Conservation (phyloP, 805 yeast genomes). For the Candida nemodendra region DNA sequence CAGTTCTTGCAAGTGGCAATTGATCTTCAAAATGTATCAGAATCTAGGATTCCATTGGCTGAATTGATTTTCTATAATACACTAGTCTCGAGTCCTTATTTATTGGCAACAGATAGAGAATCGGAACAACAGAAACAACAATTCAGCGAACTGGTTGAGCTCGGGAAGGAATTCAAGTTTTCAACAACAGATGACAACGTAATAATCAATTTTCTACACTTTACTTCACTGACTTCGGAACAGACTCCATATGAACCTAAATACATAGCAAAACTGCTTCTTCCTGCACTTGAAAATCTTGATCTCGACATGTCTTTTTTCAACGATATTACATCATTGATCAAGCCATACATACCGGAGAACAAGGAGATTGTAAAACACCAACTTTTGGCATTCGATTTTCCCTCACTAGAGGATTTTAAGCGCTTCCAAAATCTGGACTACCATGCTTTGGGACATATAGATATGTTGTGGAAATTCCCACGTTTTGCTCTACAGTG, state of each 20-base stretch:
- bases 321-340: conserved; percentile 32
- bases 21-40: conserved; percentile 46
- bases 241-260: conserved; percentile 51
- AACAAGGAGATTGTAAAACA: conserved; percentile 25
- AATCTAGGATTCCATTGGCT: conserved; percentile 54
- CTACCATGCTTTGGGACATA: conserved; percentile 40
- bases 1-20: conserved; percentile 56
- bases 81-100: conserved; percentile 62
- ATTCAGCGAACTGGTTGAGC: conserved; percentile 45
- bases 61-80: conserved; percentile 67
- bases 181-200: conserved; percentile 4
- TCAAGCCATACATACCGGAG: conserved; percentile 15
- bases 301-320: conserved; percentile 43
- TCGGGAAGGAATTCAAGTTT: conserved; percentile 35
- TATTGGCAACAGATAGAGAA: conserved; percentile 24
- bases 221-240: conserved; percentile 36
- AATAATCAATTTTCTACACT: conserved; percentile 29
- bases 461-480: conserved; percentile 66
- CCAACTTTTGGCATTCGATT: conserved; percentile 22
- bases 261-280: conserved; percentile 46
- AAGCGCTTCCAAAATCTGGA: conserved; percentile 31
- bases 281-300: conserved; percentile 49
- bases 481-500: conserved; percentile 64
- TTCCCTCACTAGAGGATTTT: conserved; percentile 38
- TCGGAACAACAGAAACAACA: conserved; percentile 29